Evolutionary conservation across 352 stramenopile species (phyloP), one percentile per base, ranked within the genome.

Genomic region (Thraustotheca clavata): DNA sequence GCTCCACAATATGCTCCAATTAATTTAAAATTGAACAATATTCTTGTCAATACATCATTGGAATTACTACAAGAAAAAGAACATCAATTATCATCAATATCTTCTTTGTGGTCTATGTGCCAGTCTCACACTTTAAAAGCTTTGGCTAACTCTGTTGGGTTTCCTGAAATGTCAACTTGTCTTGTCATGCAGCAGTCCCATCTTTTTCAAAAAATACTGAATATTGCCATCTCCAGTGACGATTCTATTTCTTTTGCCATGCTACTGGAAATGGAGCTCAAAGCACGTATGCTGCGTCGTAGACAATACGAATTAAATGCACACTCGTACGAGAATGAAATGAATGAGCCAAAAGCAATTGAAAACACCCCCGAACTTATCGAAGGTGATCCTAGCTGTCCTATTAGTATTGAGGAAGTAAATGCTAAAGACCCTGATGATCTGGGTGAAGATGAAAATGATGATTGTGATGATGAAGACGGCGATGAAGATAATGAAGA

Each of bases 401-500:
- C n/a, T n/a, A n/a, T n/a, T n/a, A n/a, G 49, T 1, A 33, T 62
- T 7, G 43, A 39, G 1, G 71, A 72, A 0, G 60, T 59, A 4
- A 65, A 67, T 14, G 73, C 60, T 11, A 66, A 67, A 2, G 63
- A 71, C 0, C 67, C n/a, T n/a, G n/a, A n/a, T n/a, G n/a, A 72
- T 0, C 62, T 74, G 0, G 54, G 62, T 0, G 69, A 78, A 0
- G n/a, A n/a, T n/a, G 73, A 85, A 1, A 73, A 73, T 4, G 76
- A 76, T 0, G 75, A 86, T 8, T 71, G 76, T 0, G 76, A 70
- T 5, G 73, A 80, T 0, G 72, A 83, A 0, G 73, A 83, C 1
- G 76, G 92, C 8, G 75, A 74, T 0, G 73, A 80, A 8, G 69
- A 80, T n/a, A 75, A 83, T 0, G 83, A 84, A 48, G 71, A 78